Percentiles rank a stretch among this genome's conserved stretches.
phyloP scores from a whole-genome alignment of 768 basidiomycete genomes.

The Lentinula lateritia region DNA sequence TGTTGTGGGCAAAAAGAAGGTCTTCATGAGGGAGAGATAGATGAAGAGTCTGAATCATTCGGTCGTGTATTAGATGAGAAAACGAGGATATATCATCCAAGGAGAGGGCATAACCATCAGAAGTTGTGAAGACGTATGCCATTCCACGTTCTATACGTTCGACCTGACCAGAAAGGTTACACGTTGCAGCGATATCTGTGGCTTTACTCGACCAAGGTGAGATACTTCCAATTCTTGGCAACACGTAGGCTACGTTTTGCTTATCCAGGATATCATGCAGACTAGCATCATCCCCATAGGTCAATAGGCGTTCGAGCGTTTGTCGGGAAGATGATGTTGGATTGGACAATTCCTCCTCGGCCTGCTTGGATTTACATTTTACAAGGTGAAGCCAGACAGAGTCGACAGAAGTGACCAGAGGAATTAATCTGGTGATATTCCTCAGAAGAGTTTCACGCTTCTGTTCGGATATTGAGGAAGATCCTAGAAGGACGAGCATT shows the following conservation, averaged over 20 bases:
- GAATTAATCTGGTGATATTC: slow-evolving; percentile 45
- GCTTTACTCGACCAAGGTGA: slow-evolving; percentile 99
- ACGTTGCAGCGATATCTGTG: slow-evolving; percentile 88
- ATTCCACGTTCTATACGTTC: slow-evolving; percentile 84
- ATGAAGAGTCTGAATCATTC: slow-evolving; percentile 89
- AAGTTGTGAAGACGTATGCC: slow-evolving; percentile 56
- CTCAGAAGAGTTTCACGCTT: slow-evolving; percentile 66
- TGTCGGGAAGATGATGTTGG: slow-evolving; percentile 36
- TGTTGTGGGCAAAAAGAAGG: slow-evolving; percentile 52
- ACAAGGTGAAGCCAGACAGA: slow-evolving; percentile 86
- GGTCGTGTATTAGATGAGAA: slow-evolving; percentile 79
- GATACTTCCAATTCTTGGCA: slow-evolving; percentile 85
- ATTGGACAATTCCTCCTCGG: slow-evolving; percentile 43
- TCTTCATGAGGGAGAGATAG: slow-evolving; percentile 52
- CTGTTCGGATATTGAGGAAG: slow-evolving; percentile 66
- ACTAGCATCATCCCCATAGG: slow-evolving; percentile 77
- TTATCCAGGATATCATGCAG: slow-evolving; percentile 34
- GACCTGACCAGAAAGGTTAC: slow-evolving; percentile 68
- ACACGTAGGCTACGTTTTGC: slow-evolving; percentile 57
- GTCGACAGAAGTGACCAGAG: slow-evolving; percentile 64
- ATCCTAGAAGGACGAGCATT: slow-evolving; percentile 79
- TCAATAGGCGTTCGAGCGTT: slow-evolving; percentile 66
- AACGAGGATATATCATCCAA: slow-evolving; percentile 46
- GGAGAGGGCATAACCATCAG: slow-evolving; percentile 33
- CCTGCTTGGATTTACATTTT: slow-evolving; percentile 43